Evolutionary conservation across 495 filamentous ascomycete species (phyloP).

Genomic region (Tricharina praecox): DNA sequence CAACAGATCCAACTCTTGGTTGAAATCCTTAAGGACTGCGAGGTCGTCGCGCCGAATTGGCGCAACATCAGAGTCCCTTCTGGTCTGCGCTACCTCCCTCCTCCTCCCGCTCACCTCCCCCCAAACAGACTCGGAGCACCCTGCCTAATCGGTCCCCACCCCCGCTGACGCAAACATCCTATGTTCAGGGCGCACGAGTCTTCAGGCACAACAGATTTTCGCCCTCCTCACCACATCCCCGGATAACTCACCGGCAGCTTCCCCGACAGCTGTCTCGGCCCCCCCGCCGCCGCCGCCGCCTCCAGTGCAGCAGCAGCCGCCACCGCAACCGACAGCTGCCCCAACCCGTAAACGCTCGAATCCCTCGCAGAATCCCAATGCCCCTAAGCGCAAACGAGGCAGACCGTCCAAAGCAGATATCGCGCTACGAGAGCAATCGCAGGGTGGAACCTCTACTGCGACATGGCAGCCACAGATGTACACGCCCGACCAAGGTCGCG

Average conservation of each 20-base stretch:
- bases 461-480: slow-evolving; percentile 8
- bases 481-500: slow-evolving; percentile 1
- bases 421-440: slow-evolving; percentile 1
- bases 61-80: slow-evolving; percentile 3
- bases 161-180: slow-evolving; percentile 1
- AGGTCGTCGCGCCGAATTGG: slow-evolving; percentile 7
- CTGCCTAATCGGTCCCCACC: background rate
- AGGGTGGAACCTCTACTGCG: background rate
- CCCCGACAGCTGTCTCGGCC: background rate
- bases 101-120: background rate
- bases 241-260: background rate
- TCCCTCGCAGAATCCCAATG: background rate
- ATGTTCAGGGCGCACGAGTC: slow-evolving; percentile 7
- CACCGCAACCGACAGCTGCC: background rate
- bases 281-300: background rate
- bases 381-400: slow-evolving; percentile 9
- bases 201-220: slow-evolving; percentile 7
- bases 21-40: slow-evolving; percentile 8
- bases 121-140: too few species aligned
- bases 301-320: background rate
- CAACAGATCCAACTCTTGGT: slow-evolving; percentile 4
- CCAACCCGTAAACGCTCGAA: slow-evolving; percentile 1
- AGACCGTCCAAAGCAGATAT: slow-evolving; percentile 10
- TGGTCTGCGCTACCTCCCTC: background rate
- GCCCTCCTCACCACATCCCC: slow-evolving; percentile 2